A percentile compares a stretch with the other conserved stretches of the same genome.
Evolutionary conservation across 2,329 filamentous ascomycete species (phyloP).

Genomic region (Epichloe sibirici): DNA sequence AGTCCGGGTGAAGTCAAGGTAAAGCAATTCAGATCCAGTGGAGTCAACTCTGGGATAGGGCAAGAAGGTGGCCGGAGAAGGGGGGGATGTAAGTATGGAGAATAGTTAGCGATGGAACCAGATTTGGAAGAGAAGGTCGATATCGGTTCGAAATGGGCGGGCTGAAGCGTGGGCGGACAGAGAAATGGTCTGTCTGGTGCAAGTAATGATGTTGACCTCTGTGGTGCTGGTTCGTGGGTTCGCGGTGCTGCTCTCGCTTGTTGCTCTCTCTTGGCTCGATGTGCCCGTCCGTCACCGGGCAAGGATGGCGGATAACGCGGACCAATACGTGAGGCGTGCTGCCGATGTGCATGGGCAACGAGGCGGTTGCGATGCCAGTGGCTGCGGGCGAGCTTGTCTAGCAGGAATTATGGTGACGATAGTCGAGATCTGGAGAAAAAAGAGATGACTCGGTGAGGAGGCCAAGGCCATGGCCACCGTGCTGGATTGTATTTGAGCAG

Average conservation of each 20-base stretch:
- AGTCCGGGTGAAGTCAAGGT: slow-evolving; percentile 4
- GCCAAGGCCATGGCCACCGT: slow-evolving; percentile 23
- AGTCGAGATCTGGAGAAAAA: slow-evolving; percentile 23
- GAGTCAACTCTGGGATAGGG: background rate
- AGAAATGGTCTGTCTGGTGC: background rate
- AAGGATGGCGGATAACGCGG: slow-evolving; percentile 13
- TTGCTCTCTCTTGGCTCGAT: background rate
- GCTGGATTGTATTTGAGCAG: slow-evolving; percentile 29
- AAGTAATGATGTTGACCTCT: background rate
- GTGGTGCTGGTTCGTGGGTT: background rate
- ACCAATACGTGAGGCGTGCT: slow-evolving; percentile 12
- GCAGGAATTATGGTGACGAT: slow-evolving; percentile 15
- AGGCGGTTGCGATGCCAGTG: slow-evolving; percentile 7
- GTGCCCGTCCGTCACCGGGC: slow-evolving; percentile 5
- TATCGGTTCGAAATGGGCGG: slow-evolving; percentile 1
- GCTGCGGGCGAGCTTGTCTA: slow-evolving; percentile 7
- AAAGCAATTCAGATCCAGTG: slow-evolving; percentile 9
- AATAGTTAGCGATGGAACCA: slow-evolving; percentile 8
- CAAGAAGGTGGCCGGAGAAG: slow-evolving; percentile 11
- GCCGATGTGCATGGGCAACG: slow-evolving; percentile 11
- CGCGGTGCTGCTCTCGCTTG: background rate
- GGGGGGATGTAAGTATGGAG: slow-evolving; percentile 10
- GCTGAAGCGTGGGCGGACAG: background rate
- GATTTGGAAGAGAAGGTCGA: slow-evolving; percentile 1
- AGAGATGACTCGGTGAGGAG: slow-evolving; percentile 29